Evolutionary conservation across 805 yeast species (phyloP), one percentile per base, ranked within the genome.

Genomic region (Pichia deserticola): DNA sequence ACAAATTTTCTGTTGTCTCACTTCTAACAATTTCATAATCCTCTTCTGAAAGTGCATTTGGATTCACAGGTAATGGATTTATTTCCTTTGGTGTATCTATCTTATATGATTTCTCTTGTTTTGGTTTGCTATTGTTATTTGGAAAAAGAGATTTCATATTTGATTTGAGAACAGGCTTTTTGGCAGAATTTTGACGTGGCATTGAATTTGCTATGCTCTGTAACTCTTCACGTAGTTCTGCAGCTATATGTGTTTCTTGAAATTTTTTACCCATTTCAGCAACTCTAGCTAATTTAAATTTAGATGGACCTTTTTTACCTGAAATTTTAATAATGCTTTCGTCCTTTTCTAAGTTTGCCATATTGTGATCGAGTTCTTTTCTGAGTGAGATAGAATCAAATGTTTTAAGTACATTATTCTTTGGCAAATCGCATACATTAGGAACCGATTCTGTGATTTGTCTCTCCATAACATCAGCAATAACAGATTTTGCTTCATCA

Each of bases 1-100:
- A 55, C 39, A 57, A 45, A 28, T 51, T 54, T n/a, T 57, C 59
- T 7, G 39, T 45, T 3, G 50, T 37, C 32, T 54, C 57, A 36
- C 51, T 50, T 42, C 62, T 51, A 30, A 60, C 44, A 12, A 51
- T 52, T 32, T 56, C 61, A 52, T 50, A 60, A 49, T 60, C 60
- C 36, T 56, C 59, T 37, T 60, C 59, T 6, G 47, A 40, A 20
- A 48, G 46, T 11, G 42, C 10, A 13, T 40, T 44, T 36, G 53
- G 36, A 49, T 57, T 50, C 36, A 34, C 47, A 9, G 51, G 34
- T 29, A 51, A 25, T 11, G 63, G 62, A 37, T 60, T 60, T 4
- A 45, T 39, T 12, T 60, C 63, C 11, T 39, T 40, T 7, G 63
- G 63, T 1, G 51, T 38, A 2, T 39, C 39, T 36, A 56, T 59